Percentiles rank a stretch among this genome's conserved stretches.
These are phyloP conservation scores for Fusarium verticillioides DNA, from an alignment of 2,329 filamentous ascomycete species.

Conservation along the genomic window DNA sequence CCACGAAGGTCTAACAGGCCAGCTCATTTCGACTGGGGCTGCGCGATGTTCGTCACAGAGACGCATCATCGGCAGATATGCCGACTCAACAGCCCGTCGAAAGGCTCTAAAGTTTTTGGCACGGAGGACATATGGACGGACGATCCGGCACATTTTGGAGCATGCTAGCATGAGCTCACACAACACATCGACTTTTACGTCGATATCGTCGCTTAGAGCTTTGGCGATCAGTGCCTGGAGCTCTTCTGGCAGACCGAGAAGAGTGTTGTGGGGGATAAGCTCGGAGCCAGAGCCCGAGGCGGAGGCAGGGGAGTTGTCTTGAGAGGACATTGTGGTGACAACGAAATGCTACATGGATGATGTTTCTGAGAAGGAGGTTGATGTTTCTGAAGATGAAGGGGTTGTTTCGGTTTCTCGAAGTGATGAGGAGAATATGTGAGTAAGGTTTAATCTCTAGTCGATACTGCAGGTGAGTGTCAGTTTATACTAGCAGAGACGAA, in stretches of 20 bases:
- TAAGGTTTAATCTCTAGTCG: background rate
- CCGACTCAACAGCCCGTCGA: background rate
- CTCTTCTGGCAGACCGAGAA: background rate
- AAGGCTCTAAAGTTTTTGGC: background rate
- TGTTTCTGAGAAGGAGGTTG: background rate
- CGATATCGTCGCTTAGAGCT: fast-evolving
- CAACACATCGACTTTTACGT: background rate
- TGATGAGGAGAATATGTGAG: background rate
- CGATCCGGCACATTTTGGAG: background rate
- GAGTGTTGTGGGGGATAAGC: background rate
- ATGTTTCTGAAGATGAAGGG: background rate
- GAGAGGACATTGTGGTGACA: background rate
- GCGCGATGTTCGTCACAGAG: background rate
- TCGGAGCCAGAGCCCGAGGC: background rate
- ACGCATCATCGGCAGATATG: background rate
- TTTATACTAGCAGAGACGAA: background rate
- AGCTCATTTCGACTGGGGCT: background rate
- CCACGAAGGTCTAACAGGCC: background rate
- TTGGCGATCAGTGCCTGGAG: background rate
- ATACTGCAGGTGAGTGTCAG: background rate
- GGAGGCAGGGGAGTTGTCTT: background rate
- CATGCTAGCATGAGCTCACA: background rate
- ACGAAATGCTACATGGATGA: background rate
- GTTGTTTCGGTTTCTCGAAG: background rate
- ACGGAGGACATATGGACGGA: background rate